Evolutionary conservation across 495 filamentous ascomycete genomes (phyloP), one percentile per base, ranked within the genome.

Genomic region (Beverwykella pulmonaria): DNA sequence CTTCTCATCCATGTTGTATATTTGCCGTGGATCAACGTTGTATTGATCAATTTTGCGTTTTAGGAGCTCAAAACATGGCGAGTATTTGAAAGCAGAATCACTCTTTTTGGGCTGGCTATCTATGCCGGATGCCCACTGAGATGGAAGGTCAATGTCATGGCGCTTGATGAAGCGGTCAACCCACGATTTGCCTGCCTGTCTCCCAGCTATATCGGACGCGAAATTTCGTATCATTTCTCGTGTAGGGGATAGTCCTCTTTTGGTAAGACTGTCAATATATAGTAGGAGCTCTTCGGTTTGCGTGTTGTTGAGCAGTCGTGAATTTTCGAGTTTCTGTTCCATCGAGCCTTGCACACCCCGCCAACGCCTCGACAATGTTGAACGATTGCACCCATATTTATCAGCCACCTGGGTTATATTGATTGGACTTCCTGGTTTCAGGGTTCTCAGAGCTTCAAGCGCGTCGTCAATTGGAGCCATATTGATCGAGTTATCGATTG

Each of bases 381-480:
- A 25, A n/a, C 30, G 15, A 30, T 17, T 19, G 7, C 19, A 22
- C 32, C 52, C 19, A 55, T 25, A 34, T n/a, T 34, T 19, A 3
- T 30, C 19, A 6, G 52, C 27, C 32, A 34, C 9, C 12, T 47
- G 2, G 6, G n/a, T 41, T 8, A 22, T 8, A 23, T n/a, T 19
- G 23, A 44, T 12, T 29, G 4, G 2, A 46, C 46, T 22, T 47
- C 22, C 55, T 46, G 17, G 17, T 59, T 47, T 19, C 14, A 19
- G 39, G 10, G 34, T 22, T 44, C 46, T 59, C 17, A 59, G 6
- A 3, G 55, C 32, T 27, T 30, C 34, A 44, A 59, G 30, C 36
- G 55, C 55, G 32, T 27, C 55, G 22, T 59, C 55, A 59, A 59
- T 59, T 46, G 55, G 55, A 12, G n/a, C 55, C 55, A 59, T 59